A percentile compares a stretch with the other conserved stretches of the same genome.
Conservation (phyloP, 768 basidiomycete species). For the Exidia glandulosa region DNA sequence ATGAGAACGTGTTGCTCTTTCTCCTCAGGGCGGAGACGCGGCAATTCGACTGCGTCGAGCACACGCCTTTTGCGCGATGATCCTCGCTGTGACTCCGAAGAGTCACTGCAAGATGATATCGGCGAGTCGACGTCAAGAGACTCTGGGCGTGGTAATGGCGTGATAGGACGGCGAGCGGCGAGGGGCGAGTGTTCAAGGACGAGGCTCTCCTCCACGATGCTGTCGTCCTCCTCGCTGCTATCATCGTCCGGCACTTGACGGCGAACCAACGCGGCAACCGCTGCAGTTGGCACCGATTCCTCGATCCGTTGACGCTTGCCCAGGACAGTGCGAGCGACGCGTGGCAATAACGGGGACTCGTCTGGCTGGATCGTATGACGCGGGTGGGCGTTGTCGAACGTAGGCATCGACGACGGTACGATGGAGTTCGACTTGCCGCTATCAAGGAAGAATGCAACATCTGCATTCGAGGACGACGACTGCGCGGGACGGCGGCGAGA, state of each 20-base stretch:
- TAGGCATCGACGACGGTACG: neutral
- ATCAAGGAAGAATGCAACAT: neutral
- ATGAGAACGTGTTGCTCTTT: neutral
- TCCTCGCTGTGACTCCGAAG: neutral
- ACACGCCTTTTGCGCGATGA: neutral
- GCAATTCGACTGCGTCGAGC: neutral
- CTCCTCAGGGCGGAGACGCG: neutral
- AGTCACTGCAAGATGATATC: neutral
- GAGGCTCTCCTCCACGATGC: neutral
- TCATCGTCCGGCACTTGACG: neutral
- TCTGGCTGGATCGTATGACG: neutral
- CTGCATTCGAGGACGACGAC: neutral
- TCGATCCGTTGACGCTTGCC: neutral
- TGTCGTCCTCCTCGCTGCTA: neutral
- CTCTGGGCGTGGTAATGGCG: neutral
- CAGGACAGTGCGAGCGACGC: neutral
- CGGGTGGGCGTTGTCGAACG: neutral
- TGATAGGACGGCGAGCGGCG: neutral
- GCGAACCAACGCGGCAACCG: neutral
- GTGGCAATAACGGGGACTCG: neutral
- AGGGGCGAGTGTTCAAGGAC: neutral
- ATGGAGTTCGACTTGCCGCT: neutral
- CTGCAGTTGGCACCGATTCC: neutral
- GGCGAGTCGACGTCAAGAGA: neutral
- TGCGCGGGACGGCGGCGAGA: neutral